Percentiles rank a stretch among this genome's conserved stretches.
phyloP scores from a whole-genome alignment of 345 rosid genomes.

The Eucalyptus coolabah region DNA sequence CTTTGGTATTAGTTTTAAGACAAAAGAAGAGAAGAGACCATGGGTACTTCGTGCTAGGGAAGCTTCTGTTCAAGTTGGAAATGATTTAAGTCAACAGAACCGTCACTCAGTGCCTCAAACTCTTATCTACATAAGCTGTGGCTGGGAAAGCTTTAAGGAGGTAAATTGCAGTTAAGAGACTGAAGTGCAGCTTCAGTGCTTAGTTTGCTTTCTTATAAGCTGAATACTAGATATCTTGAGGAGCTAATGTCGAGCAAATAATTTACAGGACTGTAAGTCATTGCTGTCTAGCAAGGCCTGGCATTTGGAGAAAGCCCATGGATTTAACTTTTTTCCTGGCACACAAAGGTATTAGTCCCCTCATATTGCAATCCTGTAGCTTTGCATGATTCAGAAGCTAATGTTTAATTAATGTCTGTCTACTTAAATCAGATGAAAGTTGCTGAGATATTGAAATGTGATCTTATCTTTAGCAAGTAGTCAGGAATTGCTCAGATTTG shows the following conservation, averaged over 20 bases:
- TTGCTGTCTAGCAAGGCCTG: conserved; percentile 60
- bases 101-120: conserved; percentile 51
- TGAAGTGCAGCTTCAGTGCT: neutral
- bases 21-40: conserved; percentile 88
- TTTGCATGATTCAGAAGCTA: neutral
- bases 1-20: conserved; percentile 26
- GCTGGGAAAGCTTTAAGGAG: conserved; percentile 98
- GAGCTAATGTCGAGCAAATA: neutral
- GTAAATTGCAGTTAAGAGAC: conserved; percentile 13
- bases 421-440: neutral
- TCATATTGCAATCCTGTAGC: neutral
- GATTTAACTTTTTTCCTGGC: conserved; percentile 91
- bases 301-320: conserved; percentile 79
- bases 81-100: conserved; percentile 24
- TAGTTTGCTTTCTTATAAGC: neutral
- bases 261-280: conserved; percentile 65
- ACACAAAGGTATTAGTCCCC: conserved; percentile 54
- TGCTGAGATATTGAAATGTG: neutral
- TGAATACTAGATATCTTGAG: neutral
- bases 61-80: conserved; percentile 58
- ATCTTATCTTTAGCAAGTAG: neutral
- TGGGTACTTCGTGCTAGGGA: conserved; percentile 87
- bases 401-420: neutral
- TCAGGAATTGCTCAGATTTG: neutral
- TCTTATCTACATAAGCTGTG: conserved; percentile 91